Evolutionary conservation across 179 eudicot genomes (phyloP), one percentile per base, ranked within the genome.

Genomic region (Drosera spatulata): DNA sequence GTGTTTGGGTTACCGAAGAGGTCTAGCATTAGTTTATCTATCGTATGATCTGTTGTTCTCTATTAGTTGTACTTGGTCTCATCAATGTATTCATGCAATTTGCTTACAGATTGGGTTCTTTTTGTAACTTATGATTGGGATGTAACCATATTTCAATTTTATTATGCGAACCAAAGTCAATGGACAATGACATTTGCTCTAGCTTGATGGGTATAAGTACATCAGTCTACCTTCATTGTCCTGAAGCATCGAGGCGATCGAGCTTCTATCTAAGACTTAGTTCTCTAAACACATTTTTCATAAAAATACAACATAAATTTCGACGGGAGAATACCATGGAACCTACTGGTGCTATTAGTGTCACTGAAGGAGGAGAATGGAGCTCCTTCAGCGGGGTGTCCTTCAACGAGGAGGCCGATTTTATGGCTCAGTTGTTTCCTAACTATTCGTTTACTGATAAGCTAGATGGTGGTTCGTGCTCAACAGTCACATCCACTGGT

Each of bases 361-460:
- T 70, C 53, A 64, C 72, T 11, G 88, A 77, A 7, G 74, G 72
- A 54, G 80, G 67, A 67, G 85, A 79, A 56, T 83, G 95, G 95
- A 69, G 62, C 72, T 61, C 76, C 10, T 75, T 75, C 37, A 61
- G 64, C 63, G 78, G 79, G 61, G 77, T 69, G 55, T 77, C 67
- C 6, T 65, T 75, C 13, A 71, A 67, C 37, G 88, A 87, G 33
- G 33, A 22, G 33, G 33, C 33, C 33, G 33, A 22, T 22, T 22
- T 22, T 22, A 22, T 22, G 33, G 33, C 33, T 22, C 33, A 22
- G 33, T 22, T 22, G 33, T 22, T 22, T 22, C 33, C 33, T 22
- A 22, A 22, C 33, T 22, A 22, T 56, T 78, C 79, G 4, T 61
- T 76, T 4, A 64, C 69, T 40, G 62, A 66, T 39, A 75, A 72